Percentiles rank a stretch among this genome's conserved stretches.
phyloP scores from a whole-genome alignment of 352 stramenopile species.

The Pythium utonaiense region DNA sequence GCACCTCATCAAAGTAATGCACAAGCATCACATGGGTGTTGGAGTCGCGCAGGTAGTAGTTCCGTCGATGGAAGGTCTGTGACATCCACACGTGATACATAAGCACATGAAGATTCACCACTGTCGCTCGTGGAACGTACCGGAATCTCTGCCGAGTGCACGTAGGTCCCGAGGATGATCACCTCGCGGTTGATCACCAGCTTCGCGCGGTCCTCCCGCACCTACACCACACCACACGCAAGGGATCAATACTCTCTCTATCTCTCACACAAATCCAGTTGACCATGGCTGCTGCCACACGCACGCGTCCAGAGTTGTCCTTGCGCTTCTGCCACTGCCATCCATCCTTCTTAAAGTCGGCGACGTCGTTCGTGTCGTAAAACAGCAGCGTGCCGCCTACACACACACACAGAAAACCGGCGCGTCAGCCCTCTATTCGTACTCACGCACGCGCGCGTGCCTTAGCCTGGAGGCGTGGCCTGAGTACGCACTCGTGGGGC shows the following conservation, averaged over 20 bases:
- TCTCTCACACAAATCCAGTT: too few relatives aligned
- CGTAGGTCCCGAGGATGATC: slow-evolving; percentile 80
- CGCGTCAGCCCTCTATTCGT: not conserved
- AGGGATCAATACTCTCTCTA: too few relatives aligned
- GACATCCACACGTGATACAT: too few relatives aligned
- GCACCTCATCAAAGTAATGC: slow-evolving; percentile 81
- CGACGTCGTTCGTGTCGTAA: slow-evolving; percentile 55
- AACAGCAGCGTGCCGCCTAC: slow-evolving; percentile 69
- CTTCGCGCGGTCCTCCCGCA: slow-evolving; percentile 81
- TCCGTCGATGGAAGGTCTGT: slow-evolving; percentile 82
- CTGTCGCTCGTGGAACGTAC: too few relatives aligned
- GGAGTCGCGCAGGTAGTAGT: slow-evolving; percentile 69
- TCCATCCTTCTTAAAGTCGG: slow-evolving; percentile 85
- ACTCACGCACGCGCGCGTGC: too few relatives aligned
- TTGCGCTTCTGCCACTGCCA: slow-evolving; percentile 87
- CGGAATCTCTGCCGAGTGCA: slow-evolving; percentile 69
- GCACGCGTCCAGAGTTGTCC: slow-evolving; percentile 68
- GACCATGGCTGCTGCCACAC: too few relatives aligned
- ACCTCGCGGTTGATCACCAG: slow-evolving; percentile 81
- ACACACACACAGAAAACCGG: not conserved
- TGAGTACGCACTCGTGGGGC: slow-evolving; percentile 59
- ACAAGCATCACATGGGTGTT: slow-evolving; percentile 75
- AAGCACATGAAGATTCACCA: too few relatives aligned
- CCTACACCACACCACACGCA: slow-evolving; percentile 26
- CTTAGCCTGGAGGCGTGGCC: too few relatives aligned